Evolutionary conservation across 2,329 filamentous ascomycete species (phyloP).

Genomic region (Stagonosporopsis rhizophila): DNA sequence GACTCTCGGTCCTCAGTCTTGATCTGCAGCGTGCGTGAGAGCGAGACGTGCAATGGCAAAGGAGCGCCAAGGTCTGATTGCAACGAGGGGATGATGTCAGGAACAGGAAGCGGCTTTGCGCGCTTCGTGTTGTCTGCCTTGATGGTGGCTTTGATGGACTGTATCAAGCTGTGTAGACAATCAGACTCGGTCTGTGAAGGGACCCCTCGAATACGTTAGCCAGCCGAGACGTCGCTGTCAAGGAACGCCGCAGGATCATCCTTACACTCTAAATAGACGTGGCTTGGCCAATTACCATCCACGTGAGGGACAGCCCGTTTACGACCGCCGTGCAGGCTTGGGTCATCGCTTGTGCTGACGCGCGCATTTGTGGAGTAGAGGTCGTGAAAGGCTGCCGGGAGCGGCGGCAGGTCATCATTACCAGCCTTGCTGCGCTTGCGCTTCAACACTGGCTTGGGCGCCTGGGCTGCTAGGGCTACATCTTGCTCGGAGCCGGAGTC

Average conservation of each 20-base stretch:
- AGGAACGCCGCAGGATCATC: slow-evolving; percentile 25
- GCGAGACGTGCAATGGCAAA: slow-evolving; percentile 85
- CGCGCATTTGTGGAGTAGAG: slow-evolving; percentile 85
- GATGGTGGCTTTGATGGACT: slow-evolving; percentile 32
- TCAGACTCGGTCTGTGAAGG: slow-evolving; percentile 45
- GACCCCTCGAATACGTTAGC: slow-evolving; percentile 48
- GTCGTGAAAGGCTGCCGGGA: slow-evolving; percentile 84
- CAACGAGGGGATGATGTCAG: slow-evolving; percentile 70
- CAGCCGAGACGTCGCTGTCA: slow-evolving; percentile 22
- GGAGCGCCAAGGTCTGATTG: slow-evolving; percentile 78
- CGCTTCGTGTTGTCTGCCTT: slow-evolving; percentile 28
- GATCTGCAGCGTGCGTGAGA: slow-evolving; percentile 82
- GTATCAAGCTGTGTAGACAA: slow-evolving; percentile 39
- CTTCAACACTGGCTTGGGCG: slow-evolving; percentile 31
- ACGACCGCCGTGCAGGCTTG: slow-evolving; percentile 82
- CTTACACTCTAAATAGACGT: slow-evolving; percentile 92
- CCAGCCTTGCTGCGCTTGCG: slow-evolving; percentile 39
- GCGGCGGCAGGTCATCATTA: slow-evolving; percentile 66
- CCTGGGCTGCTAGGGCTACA: slow-evolving; percentile 18
- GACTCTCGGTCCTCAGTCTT: slow-evolving; percentile 72
- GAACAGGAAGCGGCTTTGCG: slow-evolving; percentile 34
- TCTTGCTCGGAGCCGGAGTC: slow-evolving; percentile 57
- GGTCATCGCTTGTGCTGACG: slow-evolving; percentile 80
- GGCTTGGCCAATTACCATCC: slow-evolving; percentile 89
- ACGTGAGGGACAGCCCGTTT: slow-evolving; percentile 83